Percentiles rank a stretch among this genome's conserved stretches.
These are phyloP conservation scores for Candida mesenterica DNA, from an alignment of 1,139 yeast species.

Conservation along the genomic window DNA sequence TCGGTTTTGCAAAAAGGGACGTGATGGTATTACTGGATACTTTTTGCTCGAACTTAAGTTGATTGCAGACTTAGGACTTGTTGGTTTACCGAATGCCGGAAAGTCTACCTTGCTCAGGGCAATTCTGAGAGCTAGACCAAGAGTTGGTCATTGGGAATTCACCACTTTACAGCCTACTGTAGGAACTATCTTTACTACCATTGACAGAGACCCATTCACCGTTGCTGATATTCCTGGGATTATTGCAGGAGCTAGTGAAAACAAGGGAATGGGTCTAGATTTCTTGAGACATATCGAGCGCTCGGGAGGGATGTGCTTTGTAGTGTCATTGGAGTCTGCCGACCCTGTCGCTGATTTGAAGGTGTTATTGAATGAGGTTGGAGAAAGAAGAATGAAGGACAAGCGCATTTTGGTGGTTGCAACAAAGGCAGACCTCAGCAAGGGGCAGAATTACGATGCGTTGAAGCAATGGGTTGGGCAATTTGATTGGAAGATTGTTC, in stretches of 20 bases:
- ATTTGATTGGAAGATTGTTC: slow-evolving; percentile 66
- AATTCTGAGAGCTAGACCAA: slow-evolving; percentile 86
- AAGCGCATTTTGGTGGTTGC: slow-evolving; percentile 77
- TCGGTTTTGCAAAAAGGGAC: slow-evolving; percentile 77
- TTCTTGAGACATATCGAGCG: slow-evolving; percentile 90
- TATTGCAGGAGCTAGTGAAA: slow-evolving; percentile 78
- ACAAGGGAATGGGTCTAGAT: slow-evolving; percentile 91
- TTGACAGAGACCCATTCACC: slow-evolving; percentile 73
- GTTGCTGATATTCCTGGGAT: slow-evolving; percentile 98
- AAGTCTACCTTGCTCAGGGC: slow-evolving; percentile 85
- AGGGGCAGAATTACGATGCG: slow-evolving; percentile 42
- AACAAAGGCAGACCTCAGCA: slow-evolving; percentile 81
- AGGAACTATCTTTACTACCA: slow-evolving; percentile 74
- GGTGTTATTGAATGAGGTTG: slow-evolving; percentile 67
- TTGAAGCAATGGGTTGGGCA: slow-evolving; percentile 44
- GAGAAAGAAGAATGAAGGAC: slow-evolving; percentile 52
- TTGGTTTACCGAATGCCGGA: slow-evolving; percentile 96
- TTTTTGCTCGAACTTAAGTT: slow-evolving; percentile 82
- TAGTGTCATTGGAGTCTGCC: slow-evolving; percentile 65
- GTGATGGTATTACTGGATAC: slow-evolving; percentile 62
- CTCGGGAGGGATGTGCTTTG: slow-evolving; percentile 86
- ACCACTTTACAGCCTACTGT: slow-evolving; percentile 90
- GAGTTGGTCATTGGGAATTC: slow-evolving; percentile 96
- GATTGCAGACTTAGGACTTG: slow-evolving; percentile 89
- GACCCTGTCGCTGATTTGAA: slow-evolving; percentile 67